Conservation (phyloP, 2,329 filamentous ascomycete genomes). For the Lachnellula occidentalis region DNA sequence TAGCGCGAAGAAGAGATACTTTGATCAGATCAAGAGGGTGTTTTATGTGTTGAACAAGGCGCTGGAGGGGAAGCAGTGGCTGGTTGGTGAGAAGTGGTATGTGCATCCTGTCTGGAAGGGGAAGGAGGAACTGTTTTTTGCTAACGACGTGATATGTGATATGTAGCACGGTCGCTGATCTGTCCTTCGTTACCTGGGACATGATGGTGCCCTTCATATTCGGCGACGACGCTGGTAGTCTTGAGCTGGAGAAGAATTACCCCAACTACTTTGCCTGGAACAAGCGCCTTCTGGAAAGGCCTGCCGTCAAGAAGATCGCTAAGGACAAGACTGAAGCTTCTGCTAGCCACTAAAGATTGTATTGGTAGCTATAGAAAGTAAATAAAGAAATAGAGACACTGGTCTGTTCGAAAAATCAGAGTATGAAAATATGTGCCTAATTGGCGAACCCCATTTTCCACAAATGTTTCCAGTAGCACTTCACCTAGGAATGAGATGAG, state of each 20-base stretch:
- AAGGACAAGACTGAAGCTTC: not conserved
- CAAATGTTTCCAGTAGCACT: too few species aligned
- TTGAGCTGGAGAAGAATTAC: slow-evolving; percentile 21
- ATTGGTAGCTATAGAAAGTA: too few species aligned
- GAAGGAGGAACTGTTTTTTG: too few species aligned
- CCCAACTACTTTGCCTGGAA: slow-evolving; percentile 19
- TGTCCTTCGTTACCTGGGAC: slow-evolving; percentile 15
- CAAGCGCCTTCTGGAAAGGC: slow-evolving; percentile 10
- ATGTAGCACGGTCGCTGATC: slow-evolving; percentile 33
- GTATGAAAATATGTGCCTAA: not conserved
- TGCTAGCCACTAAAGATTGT: too few species aligned
- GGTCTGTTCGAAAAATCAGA: too few species aligned
- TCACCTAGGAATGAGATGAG: too few species aligned
- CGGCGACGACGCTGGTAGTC: slow-evolving; percentile 3
- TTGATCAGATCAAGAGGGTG: slow-evolving; percentile 33
- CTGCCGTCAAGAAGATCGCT: slow-evolving; percentile 14
- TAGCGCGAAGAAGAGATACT: slow-evolving; percentile 39
- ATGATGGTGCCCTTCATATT: slow-evolving; percentile 8
- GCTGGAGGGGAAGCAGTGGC: slow-evolving; percentile 32
- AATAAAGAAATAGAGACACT: too few species aligned
- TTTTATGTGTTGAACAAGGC: slow-evolving; percentile 37
- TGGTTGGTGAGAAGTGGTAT: slow-evolving; percentile 34
- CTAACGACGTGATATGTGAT: not conserved
- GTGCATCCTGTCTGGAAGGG: not conserved
- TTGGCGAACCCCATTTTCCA: not conserved